These are phyloP conservation scores for Penicillium sp. DNA, from an alignment of 2,329 filamentous ascomycete genomes.

Conservation along the genomic window DNA sequence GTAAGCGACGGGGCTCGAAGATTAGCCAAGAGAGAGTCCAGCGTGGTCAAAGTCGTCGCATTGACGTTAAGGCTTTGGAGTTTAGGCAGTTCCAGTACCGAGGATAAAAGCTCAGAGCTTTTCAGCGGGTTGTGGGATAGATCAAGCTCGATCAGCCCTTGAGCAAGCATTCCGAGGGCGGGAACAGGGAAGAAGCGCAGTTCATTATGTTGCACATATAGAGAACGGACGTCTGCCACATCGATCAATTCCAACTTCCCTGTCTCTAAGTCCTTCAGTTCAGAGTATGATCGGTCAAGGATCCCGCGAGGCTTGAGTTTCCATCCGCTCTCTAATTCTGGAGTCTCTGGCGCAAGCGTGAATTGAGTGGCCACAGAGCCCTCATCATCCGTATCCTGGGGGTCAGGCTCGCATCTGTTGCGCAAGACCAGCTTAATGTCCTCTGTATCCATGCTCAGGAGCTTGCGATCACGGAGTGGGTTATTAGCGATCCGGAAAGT, in stretches of 20 bases:
- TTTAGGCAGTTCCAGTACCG: slow-evolving; percentile 67
- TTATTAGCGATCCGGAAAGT: slow-evolving; percentile 84
- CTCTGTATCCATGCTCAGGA: slow-evolving; percentile 74
- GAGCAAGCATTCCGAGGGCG: slow-evolving; percentile 69
- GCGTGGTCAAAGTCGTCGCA: slow-evolving; percentile 70
- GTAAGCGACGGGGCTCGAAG: slow-evolving; percentile 74
- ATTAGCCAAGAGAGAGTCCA: slow-evolving; percentile 65
- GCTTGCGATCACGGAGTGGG: slow-evolving; percentile 83
- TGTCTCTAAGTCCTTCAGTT: slow-evolving; percentile 58
- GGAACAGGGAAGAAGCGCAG: slow-evolving; percentile 67
- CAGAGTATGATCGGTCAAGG: slow-evolving; percentile 69
- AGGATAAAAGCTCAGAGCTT: slow-evolving; percentile 65
- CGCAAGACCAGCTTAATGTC: slow-evolving; percentile 76
- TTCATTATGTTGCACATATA: slow-evolving; percentile 76
- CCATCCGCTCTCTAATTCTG: slow-evolving; percentile 33
- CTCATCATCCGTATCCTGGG: slow-evolving; percentile 39
- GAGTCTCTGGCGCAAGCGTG: slow-evolving; percentile 48
- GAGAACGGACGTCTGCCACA: slow-evolving; percentile 51
- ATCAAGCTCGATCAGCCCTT: slow-evolving; percentile 70
- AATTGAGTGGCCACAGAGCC: slow-evolving; percentile 44
- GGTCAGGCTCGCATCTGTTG: slow-evolving; percentile 60
- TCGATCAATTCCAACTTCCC: slow-evolving; percentile 48
- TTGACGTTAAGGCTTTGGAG: slow-evolving; percentile 76
- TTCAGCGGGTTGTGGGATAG: slow-evolving; percentile 73
- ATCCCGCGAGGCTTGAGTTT: slow-evolving; percentile 46